These are phyloP conservation scores for Fusarium mexicanum DNA, from an alignment of 2,329 filamentous ascomycete species.

Conservation along the genomic window DNA sequence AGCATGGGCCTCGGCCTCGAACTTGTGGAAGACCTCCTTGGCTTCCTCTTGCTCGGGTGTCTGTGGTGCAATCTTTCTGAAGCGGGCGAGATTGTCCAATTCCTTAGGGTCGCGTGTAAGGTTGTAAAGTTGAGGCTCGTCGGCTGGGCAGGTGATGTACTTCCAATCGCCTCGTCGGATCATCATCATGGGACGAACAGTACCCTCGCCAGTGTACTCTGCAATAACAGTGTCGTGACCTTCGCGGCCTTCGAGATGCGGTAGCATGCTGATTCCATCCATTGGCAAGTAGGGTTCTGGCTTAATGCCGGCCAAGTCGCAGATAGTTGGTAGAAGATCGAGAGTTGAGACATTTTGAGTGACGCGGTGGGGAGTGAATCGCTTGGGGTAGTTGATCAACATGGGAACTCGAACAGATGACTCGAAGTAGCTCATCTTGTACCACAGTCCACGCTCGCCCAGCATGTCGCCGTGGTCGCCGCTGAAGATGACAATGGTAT, in stretches of 20 bases:
- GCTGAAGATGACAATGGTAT: conserved; percentile 92
- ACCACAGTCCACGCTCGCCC: conserved; percentile 90
- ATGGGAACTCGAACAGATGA: conserved; percentile 89
- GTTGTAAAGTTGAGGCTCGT: conserved; percentile 87
- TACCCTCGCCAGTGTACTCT: conserved; percentile 95
- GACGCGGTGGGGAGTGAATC: conserved; percentile 79
- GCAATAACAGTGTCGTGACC: conserved; percentile 89
- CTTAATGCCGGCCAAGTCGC: conserved; percentile 80
- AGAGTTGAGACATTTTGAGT: conserved; percentile 88
- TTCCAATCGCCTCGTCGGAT: conserved; percentile 91
- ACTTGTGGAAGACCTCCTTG: conserved; percentile 67
- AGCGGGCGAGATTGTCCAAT: conserved; percentile 74
- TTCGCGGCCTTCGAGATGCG: conserved; percentile 73
- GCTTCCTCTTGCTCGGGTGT: conserved; percentile 58
- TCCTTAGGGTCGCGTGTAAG: conserved; percentile 79
- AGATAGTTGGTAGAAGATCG: conserved; percentile 88
- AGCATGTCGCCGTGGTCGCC: conserved; percentile 97
- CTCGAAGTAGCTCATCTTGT: conserved; percentile 98
- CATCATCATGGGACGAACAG: conserved; percentile 90
- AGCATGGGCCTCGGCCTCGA: conserved; percentile 75
- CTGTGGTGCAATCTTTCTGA: conserved; percentile 52
- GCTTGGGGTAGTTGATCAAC: conserved; percentile 81
- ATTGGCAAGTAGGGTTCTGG: conserved; percentile 78
- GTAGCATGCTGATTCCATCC: conserved; percentile 83
- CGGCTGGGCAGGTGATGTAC: conserved; percentile 85